Percentiles rank a stretch among this genome's conserved stretches.
Conservation (phyloP, 2,329 filamentous ascomycete genomes). For the Aureobasidium sp. region DNA sequence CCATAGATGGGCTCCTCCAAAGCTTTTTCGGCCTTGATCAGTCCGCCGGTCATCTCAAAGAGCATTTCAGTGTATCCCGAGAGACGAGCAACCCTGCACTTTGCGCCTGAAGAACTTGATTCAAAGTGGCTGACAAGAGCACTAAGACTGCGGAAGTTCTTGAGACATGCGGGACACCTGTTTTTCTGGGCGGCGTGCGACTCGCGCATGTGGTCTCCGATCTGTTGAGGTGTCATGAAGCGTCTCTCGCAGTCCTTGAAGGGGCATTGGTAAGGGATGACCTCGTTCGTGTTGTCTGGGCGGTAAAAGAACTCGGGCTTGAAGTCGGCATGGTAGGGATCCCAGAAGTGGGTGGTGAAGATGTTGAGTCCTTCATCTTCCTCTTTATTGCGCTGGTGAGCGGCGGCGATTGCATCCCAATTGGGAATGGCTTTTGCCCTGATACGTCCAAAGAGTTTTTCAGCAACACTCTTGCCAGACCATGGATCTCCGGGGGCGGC, state of each 20-base stretch:
- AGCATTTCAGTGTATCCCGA: conserved; percentile 31
- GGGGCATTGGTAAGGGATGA: conserved; percentile 46
- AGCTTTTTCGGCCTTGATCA: conserved; percentile 20
- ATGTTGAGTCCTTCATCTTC: conserved; percentile 28
- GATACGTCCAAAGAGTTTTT: conserved; percentile 27
- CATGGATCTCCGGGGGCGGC: conserved; percentile 15
- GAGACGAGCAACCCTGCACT: conserved; percentile 30
- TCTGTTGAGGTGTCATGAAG: conserved; percentile 26
- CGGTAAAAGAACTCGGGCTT: conserved; percentile 40
- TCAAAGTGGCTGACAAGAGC: conserved; percentile 38
- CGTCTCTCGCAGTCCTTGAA: conserved; percentile 41
- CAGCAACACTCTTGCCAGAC: conserved; percentile 18
- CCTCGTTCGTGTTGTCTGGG: conserved; percentile 20
- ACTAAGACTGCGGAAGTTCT: conserved; percentile 33
- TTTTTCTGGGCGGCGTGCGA: conserved; percentile 31
- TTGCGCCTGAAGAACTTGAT: conserved; percentile 26
- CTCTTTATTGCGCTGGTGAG: conserved; percentile 8
- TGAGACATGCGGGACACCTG: conserved; percentile 36
- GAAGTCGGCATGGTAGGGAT: conserved; percentile 46
- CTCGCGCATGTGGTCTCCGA: conserved; percentile 32
- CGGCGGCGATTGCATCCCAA: conserved; percentile 22
- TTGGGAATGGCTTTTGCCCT: conserved; percentile 28
- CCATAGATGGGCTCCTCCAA: neutral
- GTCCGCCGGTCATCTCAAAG: conserved; percentile 38
- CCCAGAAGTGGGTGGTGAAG: conserved; percentile 37